Evolutionary conservation across 2,329 filamentous ascomycete genomes (phyloP), one percentile per base, ranked within the genome.

Genomic region (Exophiala phaeomuriformis): DNA sequence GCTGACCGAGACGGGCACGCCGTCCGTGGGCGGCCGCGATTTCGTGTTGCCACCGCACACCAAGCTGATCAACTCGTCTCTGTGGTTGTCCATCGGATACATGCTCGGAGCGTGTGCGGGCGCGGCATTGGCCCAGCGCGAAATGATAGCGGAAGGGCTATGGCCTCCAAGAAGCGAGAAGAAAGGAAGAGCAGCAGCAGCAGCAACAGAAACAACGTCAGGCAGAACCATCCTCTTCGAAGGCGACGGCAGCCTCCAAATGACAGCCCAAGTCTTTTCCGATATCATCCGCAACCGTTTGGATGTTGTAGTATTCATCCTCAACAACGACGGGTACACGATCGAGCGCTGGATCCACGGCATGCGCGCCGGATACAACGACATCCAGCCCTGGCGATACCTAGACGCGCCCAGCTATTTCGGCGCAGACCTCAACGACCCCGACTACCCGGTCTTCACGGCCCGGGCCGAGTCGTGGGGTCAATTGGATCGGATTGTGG

Each of bases 231-330:
- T 84, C 4, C 68, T 84, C 0, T 72, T 73, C 82, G 56, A 82
- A 33, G 82, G 81, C 3, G 82, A 84, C 49, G 83, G 82, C 2
- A 82, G 80, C 57, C 76, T 86, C 54, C 78, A 84, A 58, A 78
- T 86, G 69, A 86, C 82, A 0, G 81, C 76, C 0, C 83, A 86
- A 64, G 82, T 85, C 58, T 69, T 87, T 2, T 77, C 78, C 7
- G 83, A 80, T 1, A 84, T 85, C 61, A 79, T 86, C 60, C 71
- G 71, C 10, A 71, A 77, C 51, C 70, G 73, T 2, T 69, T 80
- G 27, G 70, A 77, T 36, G 71, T 77, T 2, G 68, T 73, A 5
- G 66, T 71, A 9, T 73, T 83, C 55, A 63, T 82, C 5, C 74
- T 82, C 60, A 82, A 82, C 61, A 83, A 82, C 51, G 72, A 77